These are phyloP conservation scores for Podospora comata DNA, from an alignment of 495 filamentous ascomycete genomes.

Conservation along the genomic window DNA sequence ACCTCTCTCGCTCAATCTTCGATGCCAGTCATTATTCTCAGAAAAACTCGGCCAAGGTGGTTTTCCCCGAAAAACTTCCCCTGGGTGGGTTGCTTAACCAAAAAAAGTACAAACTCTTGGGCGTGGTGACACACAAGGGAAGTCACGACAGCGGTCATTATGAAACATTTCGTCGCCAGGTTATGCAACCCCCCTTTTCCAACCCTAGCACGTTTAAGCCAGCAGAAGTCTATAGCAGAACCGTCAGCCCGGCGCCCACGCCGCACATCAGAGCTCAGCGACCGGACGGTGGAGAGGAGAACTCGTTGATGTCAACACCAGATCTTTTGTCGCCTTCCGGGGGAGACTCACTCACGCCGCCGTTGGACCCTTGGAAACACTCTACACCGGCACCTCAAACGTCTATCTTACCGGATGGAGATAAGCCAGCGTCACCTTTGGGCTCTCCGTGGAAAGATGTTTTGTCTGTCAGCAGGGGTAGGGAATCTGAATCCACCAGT, in stretches of 20 bases:
- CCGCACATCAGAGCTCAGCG: constrained; percentile 33
- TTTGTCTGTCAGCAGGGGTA: constrained; percentile 14
- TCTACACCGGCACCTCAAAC: background rate
- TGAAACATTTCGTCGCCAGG: constrained; percentile 92
- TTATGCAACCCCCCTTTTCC: constrained; percentile 65
- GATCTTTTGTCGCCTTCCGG: background rate
- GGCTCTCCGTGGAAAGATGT: background rate
- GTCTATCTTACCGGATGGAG: too few relatives aligned
- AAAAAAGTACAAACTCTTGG: constrained; percentile 79
- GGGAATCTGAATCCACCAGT: constrained; percentile 39
- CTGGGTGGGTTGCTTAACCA: constrained; percentile 76
- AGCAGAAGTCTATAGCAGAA: constrained; percentile 63
- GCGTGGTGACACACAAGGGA: constrained; percentile 89
- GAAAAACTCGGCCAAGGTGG: constrained; percentile 91
- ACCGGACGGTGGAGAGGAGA: constrained; percentile 10
- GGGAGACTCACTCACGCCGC: background rate
- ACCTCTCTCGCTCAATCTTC: constrained; percentile 89
- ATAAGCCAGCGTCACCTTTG: background rate
- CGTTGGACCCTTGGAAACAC: background rate
- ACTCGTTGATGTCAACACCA: constrained; percentile 27
- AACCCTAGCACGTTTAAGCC: constrained; percentile 74
- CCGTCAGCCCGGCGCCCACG: constrained; percentile 43
- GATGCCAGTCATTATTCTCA: constrained; percentile 67
- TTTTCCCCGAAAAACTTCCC: constrained; percentile 79
- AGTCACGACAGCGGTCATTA: constrained; percentile 97